phyloP scores from a whole-genome alignment of 2,329 filamentous ascomycete species.

The Monosporascus sp. region DNA sequence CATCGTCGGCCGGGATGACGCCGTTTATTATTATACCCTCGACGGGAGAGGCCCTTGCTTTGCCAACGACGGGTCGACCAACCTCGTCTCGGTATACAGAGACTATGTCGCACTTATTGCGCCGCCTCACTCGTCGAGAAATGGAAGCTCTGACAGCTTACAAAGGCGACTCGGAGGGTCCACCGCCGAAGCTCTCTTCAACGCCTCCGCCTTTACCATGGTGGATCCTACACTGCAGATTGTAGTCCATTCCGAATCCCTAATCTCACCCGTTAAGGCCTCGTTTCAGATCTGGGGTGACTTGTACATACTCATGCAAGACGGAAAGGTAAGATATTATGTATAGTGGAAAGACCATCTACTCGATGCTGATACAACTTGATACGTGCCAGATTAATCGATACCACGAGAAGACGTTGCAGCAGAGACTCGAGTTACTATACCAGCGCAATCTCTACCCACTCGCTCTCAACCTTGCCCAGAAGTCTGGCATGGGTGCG shows the following conservation, averaged over 20 bases:
- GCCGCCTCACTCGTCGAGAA: conserved; percentile 56
- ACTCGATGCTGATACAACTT: conserved; percentile 7
- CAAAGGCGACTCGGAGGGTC: conserved; percentile 68
- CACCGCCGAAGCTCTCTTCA: conserved; percentile 73
- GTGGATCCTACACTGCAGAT: conserved; percentile 90
- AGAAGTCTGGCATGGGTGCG: conserved; percentile 76
- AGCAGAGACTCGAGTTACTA: conserved; percentile 86
- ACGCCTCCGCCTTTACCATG: conserved; percentile 81
- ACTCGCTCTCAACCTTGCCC: conserved; percentile 85
- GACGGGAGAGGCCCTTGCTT: conserved; percentile 83
- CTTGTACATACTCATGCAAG: conserved; percentile 81
- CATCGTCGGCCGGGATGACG: conserved; percentile 89
- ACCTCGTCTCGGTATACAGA: conserved; percentile 69
- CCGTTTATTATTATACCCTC: conserved; percentile 86
- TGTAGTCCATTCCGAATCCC: conserved; percentile 80
- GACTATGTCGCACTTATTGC: conserved; percentile 87
- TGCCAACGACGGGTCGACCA: conserved; percentile 89
- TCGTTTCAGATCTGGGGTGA: conserved; percentile 88
- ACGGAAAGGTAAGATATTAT: conserved; percentile 68
- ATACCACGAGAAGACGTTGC: conserved; percentile 86
- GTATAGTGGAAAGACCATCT: no score
- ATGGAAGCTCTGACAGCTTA: conserved; percentile 53
- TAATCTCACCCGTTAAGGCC: conserved; percentile 73
- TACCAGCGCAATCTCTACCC: conserved; percentile 93
- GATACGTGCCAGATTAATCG: conserved; percentile 59